Evolutionary conservation across 331 rosid species (phyloP).

Genomic region (Rosa hybrid): DNA sequence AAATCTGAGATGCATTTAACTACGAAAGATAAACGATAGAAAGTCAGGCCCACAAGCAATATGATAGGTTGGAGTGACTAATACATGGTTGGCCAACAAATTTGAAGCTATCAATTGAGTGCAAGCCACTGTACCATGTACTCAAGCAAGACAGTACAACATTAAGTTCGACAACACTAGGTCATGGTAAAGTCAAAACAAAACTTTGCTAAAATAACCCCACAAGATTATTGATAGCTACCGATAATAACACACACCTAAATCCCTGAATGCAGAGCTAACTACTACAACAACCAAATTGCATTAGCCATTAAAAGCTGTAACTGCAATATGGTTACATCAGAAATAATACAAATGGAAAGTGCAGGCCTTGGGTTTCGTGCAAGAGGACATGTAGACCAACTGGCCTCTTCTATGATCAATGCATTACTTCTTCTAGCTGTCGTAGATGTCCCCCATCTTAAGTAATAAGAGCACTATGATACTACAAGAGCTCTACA

Average conservation of each 20-base stretch:
- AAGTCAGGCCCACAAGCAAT: background rate
- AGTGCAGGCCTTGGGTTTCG: slow-evolving; percentile 1
- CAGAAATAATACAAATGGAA: slow-evolving; percentile 18
- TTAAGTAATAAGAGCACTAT: background rate
- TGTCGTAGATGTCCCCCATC: background rate
- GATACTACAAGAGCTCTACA: background rate
- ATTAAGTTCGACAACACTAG: background rate
- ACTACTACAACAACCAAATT: slow-evolving; percentile 25
- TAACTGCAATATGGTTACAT: slow-evolving; percentile 23
- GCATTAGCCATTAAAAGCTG: slow-evolving; percentile 11
- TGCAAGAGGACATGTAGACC: background rate
- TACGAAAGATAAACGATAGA: background rate
- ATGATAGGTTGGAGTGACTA: slow-evolving; percentile 35
- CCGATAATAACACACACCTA: slow-evolving; percentile 29
- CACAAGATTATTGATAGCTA: slow-evolving; percentile 21
- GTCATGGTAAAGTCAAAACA: background rate
- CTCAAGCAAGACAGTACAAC: slow-evolving; percentile 15
- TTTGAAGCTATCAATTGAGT: slow-evolving; percentile 30
- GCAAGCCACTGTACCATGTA: slow-evolving; percentile 28
- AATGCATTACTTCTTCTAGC: slow-evolving; percentile 12
- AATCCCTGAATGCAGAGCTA: slow-evolving; percentile 22
- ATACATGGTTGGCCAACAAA: slow-evolving; percentile 60
- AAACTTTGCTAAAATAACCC: background rate
- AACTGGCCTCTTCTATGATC: slow-evolving; percentile 4
- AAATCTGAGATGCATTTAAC: background rate